These are phyloP conservation scores for Arthrobotrys entomopaga DNA, from an alignment of 2,329 filamentous ascomycete species.

Conservation along the genomic window DNA sequence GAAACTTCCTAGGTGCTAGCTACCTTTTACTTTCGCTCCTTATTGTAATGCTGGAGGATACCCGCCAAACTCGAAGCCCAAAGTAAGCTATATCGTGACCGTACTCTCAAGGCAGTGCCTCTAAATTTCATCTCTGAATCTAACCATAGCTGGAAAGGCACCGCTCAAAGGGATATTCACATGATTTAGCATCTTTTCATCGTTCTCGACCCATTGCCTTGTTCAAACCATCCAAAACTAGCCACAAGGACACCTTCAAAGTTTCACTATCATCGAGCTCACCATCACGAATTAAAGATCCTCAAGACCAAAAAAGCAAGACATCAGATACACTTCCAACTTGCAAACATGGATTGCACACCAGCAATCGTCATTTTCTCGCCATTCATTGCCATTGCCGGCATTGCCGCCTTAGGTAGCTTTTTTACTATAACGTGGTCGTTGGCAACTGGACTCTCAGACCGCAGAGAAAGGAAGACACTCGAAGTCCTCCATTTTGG, in stretches of 20 bases:
- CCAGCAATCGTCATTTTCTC: neutral
- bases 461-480: neutral
- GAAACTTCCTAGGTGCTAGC: too few species aligned
- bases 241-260: neutral
- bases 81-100: too few species aligned
- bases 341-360: neutral
- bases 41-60: too few species aligned
- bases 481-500: slow-evolving; percentile 20
- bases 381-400: neutral
- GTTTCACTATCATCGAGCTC: neutral
- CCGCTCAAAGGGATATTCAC: neutral
- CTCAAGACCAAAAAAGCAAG: neutral
- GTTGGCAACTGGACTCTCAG: too few species aligned
- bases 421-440: too few species aligned
- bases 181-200: neutral
- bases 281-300: neutral
- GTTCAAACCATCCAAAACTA: neutral
- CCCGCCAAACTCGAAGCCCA: too few species aligned
- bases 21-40: too few species aligned
- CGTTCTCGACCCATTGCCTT: neutral
- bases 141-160: too few species aligned
- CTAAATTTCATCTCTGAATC: too few species aligned
- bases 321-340: neutral
- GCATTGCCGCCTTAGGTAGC: too few species aligned
- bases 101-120: too few species aligned